Evolutionary conservation across 2,329 filamentous ascomycete genomes (phyloP).

Genomic region (Aspergillus tubingensis): DNA sequence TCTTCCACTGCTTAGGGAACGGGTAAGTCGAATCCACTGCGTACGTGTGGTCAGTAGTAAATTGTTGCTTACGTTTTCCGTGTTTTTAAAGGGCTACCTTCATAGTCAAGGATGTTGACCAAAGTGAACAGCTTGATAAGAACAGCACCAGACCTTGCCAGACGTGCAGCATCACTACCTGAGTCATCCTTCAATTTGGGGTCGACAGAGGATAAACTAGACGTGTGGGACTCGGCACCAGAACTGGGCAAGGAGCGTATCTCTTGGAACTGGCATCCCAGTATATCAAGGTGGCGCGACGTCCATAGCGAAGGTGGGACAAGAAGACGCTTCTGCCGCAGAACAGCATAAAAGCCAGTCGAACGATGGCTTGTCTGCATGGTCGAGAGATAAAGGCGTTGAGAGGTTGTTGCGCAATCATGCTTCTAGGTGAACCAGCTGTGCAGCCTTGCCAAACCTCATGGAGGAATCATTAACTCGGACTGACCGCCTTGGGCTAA

Average conservation of each 20-base stretch:
- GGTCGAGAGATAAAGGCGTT: no score
- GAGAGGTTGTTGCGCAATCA: no score
- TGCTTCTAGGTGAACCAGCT: no score
- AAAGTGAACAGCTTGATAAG: not conserved
- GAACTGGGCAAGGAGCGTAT: not conserved
- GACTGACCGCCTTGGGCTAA: no score
- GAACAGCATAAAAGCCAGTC: constrained; percentile 5
- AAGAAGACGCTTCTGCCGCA: constrained; percentile 4
- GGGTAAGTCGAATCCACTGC: not conserved
- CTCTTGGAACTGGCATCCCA: constrained; percentile 18
- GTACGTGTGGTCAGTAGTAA: no score
- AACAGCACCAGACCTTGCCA: not conserved
- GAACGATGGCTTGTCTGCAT: not conserved
- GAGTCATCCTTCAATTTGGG: not conserved
- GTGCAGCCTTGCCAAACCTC: no score
- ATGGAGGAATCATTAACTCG: no score
- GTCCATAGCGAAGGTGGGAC: constrained; percentile 15
- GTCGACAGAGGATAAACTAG: not conserved
- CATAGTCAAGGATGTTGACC: not conserved
- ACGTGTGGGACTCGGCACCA: no score
- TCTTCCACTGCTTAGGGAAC: constrained; percentile 2
- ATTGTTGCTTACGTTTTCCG: no score
- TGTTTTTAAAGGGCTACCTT: not conserved
- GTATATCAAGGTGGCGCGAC: constrained; percentile 15
- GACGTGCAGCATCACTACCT: not conserved